These are phyloP conservation scores for Globisporangium irregulare DNA, from an alignment of 352 stramenopile species.

Conservation along the genomic window DNA sequence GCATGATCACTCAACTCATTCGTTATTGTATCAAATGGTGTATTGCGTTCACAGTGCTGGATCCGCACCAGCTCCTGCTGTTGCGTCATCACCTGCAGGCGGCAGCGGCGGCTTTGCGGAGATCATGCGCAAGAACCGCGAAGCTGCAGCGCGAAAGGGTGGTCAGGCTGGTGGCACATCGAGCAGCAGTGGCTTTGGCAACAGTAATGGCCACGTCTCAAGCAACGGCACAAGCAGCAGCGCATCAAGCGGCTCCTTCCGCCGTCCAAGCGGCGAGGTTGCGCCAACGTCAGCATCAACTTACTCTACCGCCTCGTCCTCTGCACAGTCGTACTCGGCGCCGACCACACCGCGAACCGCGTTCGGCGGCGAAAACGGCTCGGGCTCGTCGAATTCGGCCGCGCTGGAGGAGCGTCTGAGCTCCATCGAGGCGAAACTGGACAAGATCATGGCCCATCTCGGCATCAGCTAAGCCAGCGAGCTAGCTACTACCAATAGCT, in stretches of 20 bases:
- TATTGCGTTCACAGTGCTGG: not conserved
- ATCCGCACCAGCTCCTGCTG: not conserved
- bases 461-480: constrained; percentile 44
- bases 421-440: constrained; percentile 82
- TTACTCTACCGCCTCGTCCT: not conserved
- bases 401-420: constrained; percentile 60
- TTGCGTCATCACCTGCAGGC: constrained; percentile 13
- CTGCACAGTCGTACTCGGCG: constrained; percentile 36
- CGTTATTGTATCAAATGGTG: not conserved
- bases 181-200: constrained; percentile 1
- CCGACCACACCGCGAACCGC: constrained; percentile 48
- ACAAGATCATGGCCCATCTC: constrained; percentile 88
- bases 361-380: constrained; percentile 16
- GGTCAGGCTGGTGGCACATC: constrained; percentile 16
- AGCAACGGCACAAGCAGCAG: not conserved
- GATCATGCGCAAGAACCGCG: constrained; percentile 89
- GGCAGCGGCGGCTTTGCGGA: constrained; percentile 75
- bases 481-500: not conserved
- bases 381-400: constrained; percentile 7
- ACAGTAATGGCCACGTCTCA: constrained; percentile 8
- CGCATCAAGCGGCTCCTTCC: constrained; percentile 11
- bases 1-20: not conserved
- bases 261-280: constrained; percentile 5
- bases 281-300: not conserved
- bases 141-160: constrained; percentile 67